Conservation (phyloP, 2,329 filamentous ascomycete species). For the Parastagonospora avenae region DNA sequence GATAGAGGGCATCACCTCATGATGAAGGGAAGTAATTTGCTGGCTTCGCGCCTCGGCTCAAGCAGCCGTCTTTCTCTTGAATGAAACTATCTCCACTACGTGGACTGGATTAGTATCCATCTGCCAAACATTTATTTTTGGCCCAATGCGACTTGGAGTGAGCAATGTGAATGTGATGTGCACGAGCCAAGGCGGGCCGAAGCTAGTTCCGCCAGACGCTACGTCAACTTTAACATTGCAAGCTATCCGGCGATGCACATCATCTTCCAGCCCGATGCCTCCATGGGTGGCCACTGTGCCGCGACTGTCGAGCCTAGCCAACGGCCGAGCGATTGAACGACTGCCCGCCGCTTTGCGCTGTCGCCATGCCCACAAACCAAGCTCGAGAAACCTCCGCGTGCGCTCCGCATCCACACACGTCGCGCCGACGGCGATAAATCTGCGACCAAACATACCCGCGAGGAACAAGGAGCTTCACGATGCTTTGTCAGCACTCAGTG, state of each 20-base stretch:
- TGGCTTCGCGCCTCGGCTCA: constrained; percentile 23
- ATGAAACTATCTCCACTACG: constrained; percentile 21
- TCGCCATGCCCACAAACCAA: constrained; percentile 28
- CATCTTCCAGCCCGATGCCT: constrained; percentile 47
- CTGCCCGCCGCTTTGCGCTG: constrained; percentile 28
- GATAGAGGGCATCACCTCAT: constrained; percentile 34
- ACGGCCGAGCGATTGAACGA: constrained; percentile 33
- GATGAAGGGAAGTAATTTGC: constrained; percentile 39
- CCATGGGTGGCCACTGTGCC: constrained; percentile 47
- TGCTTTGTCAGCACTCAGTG: constrained; percentile 65
- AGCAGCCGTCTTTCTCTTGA: constrained; percentile 29
- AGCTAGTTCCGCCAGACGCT: constrained; percentile 27
- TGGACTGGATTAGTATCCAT: neutral
- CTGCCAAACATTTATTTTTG: neutral
- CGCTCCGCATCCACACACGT: constrained; percentile 51
- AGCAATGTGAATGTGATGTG: neutral
- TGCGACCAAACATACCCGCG: constrained; percentile 58
- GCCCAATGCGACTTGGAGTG: neutral
- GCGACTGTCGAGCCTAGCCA: constrained; percentile 35
- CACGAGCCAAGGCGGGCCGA: constrained; percentile 28
- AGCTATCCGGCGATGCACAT: constrained; percentile 28
- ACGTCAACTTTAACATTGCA: constrained; percentile 28
- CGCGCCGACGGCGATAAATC: constrained; percentile 60
- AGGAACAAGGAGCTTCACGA: constrained; percentile 62
- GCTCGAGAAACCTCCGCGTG: constrained; percentile 22